Base-by-base conservation (phyloP, 2,329 filamentous ascomycete genomes). In the Neophaeococcomyces mojaviensis region DNA sequence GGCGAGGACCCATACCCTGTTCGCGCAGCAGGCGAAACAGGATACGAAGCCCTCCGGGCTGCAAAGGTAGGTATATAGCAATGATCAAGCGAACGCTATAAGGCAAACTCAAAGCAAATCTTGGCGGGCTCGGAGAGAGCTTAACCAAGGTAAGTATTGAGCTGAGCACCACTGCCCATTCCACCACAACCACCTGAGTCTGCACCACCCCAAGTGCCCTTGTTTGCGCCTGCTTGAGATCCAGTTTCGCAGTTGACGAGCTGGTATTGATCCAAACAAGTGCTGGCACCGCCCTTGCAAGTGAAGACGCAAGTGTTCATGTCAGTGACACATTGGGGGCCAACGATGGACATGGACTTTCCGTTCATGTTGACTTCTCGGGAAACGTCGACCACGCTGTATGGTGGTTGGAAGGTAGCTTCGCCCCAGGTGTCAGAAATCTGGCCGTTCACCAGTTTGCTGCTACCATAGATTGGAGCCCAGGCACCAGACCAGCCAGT, bases 281-380 rank as follows among this genome's bases (percentile, higher is more conserved):
- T 19, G 10, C 18, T 18, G 22, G 41, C 46, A 15, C 53, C 46
- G 32, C 36, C 37, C 10, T 39, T 16, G 55, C 55, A 57, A 26
- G 47, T 36, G 41, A 57, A 57, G 26, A 57, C 55, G 36, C 55
- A 57, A 12, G 55, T 57, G 42, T 55, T 40, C 55, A 57, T 57
- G 47, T 57, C 47, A 4, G 51, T 50, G 10, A 46, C 51, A 52
- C 55, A 57, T 16, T 39, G 30, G 3, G 53, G 53, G 9, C 49
- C 49, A 30, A 54, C 50, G 33, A 55, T 55, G 51, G 46, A 52
- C 46, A 57, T 52, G 34, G 40, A 26, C 31, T 53, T 47, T 20
- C 55, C 55, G 48, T 45, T 52, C 55, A 57, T 57, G 51, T 57
- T 57, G 53, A 54, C 51, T 33, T 57, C 55, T 16, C 55, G 53